phyloP scores from a whole-genome alignment of 139 green algal species.

The Micromonas pusilla region DNA sequence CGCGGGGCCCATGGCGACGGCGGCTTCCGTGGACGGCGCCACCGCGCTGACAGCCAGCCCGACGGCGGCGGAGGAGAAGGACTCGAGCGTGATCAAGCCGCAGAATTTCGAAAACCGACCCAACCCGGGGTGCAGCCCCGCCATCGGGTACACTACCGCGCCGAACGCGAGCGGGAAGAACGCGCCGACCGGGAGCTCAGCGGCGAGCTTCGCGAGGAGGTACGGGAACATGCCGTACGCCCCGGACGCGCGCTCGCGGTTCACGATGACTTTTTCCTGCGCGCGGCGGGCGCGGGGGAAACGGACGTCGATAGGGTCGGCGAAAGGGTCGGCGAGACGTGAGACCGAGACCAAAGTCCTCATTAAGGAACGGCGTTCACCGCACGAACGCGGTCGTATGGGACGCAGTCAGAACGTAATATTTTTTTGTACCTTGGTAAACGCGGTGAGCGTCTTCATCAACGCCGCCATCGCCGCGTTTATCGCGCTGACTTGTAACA shows the following conservation, averaged over 20 bases:
- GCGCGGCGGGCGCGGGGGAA: too few relatives aligned
- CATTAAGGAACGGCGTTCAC: too few relatives aligned
- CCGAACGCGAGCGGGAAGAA: constrained; percentile 24
- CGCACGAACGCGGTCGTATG: too few relatives aligned
- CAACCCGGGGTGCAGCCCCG: constrained; percentile 10
- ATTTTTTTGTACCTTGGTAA: too few relatives aligned
- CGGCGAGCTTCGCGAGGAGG: constrained; percentile 18
- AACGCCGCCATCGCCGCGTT: constrained; percentile 27
- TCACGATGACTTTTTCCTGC: constrained; percentile 25
- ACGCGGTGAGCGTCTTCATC: constrained; percentile 20
- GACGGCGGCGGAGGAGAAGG: constrained; percentile 1
- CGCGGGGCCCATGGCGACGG: constrained; percentile 23
- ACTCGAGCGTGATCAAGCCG: constrained; percentile 18
- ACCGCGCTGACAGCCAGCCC: constrained; percentile 14
- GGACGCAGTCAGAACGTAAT: too few relatives aligned
- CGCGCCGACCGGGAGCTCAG: constrained; percentile 19
- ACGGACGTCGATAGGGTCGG: too few relatives aligned
- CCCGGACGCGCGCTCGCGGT: constrained; percentile 26
- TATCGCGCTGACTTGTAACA: constrained; percentile 45
- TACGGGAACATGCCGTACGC: constrained; percentile 31
- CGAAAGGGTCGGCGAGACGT: too few relatives aligned
- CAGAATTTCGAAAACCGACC: constrained; percentile 8
- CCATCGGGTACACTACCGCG: constrained; percentile 30
- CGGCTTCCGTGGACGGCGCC: constrained; percentile 18
- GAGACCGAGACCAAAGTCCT: too few relatives aligned